Evolutionary conservation across 768 basidiomycete species (phyloP).

Genomic region (Pleurotus citrinopileatus): DNA sequence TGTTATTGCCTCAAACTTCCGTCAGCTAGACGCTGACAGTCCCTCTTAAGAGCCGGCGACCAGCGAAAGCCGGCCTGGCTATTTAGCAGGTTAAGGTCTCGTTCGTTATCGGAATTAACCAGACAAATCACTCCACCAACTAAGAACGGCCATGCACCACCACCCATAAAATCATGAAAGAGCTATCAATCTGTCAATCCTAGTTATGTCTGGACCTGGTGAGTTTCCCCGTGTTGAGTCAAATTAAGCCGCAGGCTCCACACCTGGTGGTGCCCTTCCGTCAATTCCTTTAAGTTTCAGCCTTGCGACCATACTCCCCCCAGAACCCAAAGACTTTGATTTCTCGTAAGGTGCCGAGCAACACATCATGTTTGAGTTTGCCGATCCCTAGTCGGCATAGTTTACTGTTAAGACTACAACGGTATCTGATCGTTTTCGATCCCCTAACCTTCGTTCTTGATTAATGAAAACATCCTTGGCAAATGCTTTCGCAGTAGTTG

Average conservation of each 20-base stretch:
- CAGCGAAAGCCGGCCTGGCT: constrained; percentile 61
- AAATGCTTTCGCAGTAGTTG: constrained; percentile 81
- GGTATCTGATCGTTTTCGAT: constrained; percentile 85
- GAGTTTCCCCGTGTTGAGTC: constrained; percentile 74
- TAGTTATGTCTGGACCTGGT: constrained; percentile 63
- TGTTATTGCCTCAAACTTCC: constrained; percentile 91
- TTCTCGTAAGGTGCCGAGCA: constrained; percentile 80
- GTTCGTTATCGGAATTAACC: constrained; percentile 85
- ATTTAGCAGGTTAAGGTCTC: constrained; percentile 85
- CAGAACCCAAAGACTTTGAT: constrained; percentile 89
- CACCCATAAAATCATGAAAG: constrained; percentile 78
- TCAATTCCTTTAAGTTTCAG: constrained; percentile 40
- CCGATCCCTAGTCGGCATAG: constrained; percentile 78
- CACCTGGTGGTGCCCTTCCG: constrained; percentile 75
- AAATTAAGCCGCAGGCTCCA: constrained; percentile 63
- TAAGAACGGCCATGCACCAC: constrained; percentile 90
- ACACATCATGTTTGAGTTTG: constrained; percentile 67
- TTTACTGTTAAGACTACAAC: constrained; percentile 84
- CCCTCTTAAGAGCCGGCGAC: constrained; percentile 82
- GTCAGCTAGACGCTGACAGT: constrained; percentile 77
- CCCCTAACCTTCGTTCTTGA: constrained; percentile 85
- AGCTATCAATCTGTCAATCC: constrained; percentile 72
- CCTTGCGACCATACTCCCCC: constrained; percentile 71
- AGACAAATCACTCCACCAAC: constrained; percentile 85
- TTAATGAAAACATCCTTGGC: constrained; percentile 85